Evolutionary conservation across 2,329 filamentous ascomycete genomes (phyloP).

Genomic region (Aspergillus viridinutans): DNA sequence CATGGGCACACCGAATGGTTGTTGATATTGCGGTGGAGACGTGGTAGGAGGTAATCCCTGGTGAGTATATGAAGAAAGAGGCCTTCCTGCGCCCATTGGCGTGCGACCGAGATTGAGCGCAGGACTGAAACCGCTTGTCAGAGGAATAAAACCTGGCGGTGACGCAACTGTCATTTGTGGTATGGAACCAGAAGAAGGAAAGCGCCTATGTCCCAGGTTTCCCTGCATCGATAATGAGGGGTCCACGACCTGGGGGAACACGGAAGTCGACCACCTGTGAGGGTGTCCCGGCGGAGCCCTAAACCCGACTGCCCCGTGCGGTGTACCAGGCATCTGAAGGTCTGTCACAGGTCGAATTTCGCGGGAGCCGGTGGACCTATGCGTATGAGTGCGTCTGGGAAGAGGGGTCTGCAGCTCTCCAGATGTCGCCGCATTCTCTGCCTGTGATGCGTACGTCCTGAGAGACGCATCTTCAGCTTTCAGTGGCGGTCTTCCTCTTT

Average conservation of each 20-base stretch:
- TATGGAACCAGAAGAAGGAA: slow-evolving; percentile 30
- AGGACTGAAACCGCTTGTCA: slow-evolving; percentile 25
- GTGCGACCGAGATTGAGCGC: slow-evolving; percentile 17
- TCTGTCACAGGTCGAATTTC: slow-evolving; percentile 37
- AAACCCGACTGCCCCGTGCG: slow-evolving; percentile 15
- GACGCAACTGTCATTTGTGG: slow-evolving; percentile 22
- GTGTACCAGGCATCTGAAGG: slow-evolving; percentile 25
- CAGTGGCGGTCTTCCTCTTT: slow-evolving; percentile 41
- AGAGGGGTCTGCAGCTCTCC: slow-evolving; percentile 23
- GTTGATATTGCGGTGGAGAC: slow-evolving; percentile 33
- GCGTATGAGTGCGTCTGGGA: slow-evolving; percentile 23
- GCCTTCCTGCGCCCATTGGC: slow-evolving; percentile 21
- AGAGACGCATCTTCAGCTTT: slow-evolving; percentile 40
- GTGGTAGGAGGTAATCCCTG: slow-evolving; percentile 26
- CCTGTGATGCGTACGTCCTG: slow-evolving; percentile 26
- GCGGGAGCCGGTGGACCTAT: slow-evolving; percentile 34
- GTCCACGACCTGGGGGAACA: slow-evolving; percentile 28
- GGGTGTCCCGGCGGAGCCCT: slow-evolving; percentile 20
- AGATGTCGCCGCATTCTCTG: slow-evolving; percentile 22
- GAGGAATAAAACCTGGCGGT: slow-evolving; percentile 23
- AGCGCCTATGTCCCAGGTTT: slow-evolving; percentile 25
- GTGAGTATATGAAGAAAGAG: slow-evolving; percentile 24
- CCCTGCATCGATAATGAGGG: slow-evolving; percentile 22
- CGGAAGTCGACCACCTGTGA: slow-evolving; percentile 30
- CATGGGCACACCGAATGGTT: slow-evolving; percentile 20